Percentiles rank a stretch among this genome's conserved stretches.
phyloP scores from a whole-genome alignment of 1,284 basidiomycete genomes.

The Sporisorium exsertum region DNA sequence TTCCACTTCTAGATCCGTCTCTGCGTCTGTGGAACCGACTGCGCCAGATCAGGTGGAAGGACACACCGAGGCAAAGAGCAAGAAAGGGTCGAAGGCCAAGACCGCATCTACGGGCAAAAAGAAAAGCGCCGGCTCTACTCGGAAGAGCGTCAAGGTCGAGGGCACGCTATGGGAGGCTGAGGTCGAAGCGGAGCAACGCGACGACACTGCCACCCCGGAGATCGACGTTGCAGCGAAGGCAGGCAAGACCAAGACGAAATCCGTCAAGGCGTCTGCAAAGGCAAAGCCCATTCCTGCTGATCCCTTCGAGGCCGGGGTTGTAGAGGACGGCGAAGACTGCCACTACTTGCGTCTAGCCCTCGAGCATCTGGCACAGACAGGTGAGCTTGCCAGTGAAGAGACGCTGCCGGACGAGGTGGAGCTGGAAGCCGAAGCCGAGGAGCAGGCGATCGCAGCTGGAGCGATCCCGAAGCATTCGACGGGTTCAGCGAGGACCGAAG shows the following conservation, averaged over 20 bases:
- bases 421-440: conserved; percentile 41
- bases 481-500: conserved; percentile 89
- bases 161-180: conserved; percentile 7
- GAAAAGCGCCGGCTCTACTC: conserved; percentile 15
- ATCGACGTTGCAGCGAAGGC: conserved; percentile 5
- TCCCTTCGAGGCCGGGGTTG: conserved; percentile 74
- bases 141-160: conserved; percentile 21
- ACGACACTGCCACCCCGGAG: conserved; percentile 25
- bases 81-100: conserved; percentile 29
- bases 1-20: conserved; percentile 22
- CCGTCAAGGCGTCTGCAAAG: conserved; percentile 24
- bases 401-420: conserved; percentile 33
- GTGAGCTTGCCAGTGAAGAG: conserved; percentile 38
- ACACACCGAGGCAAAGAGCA: conserved; percentile 5
- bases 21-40: conserved; percentile 30
- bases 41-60: conserved; percentile 10
- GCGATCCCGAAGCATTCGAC: conserved; percentile 74
- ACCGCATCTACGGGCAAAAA: conserved; percentile 9
- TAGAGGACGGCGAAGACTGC: conserved; percentile 90
- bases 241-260: conserved; percentile 18
- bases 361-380: conserved; percentile 66
- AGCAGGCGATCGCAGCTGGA: conserved; percentile 61
- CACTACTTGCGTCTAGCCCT: conserved; percentile 83
- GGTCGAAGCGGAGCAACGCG: conserved; percentile 15
- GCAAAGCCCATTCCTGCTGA: conserved; percentile 70